Base-by-base conservation (phyloP, 192 early-diverging fungal genomes). In the Mortierella hygrophila region DNA sequence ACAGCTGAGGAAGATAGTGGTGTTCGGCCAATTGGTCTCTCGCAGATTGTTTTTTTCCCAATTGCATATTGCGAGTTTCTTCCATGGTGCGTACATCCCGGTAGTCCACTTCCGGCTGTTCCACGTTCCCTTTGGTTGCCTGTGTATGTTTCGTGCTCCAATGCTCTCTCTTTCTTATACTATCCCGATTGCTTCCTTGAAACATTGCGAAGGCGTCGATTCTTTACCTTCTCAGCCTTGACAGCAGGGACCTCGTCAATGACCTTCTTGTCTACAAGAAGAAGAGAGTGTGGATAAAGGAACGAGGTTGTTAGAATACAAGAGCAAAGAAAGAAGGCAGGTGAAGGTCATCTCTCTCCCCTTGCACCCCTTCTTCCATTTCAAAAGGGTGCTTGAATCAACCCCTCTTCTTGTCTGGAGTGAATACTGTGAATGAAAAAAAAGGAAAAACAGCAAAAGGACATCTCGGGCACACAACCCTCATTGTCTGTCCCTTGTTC, bases 141-240 rank as follows among this genome's bases (percentile, higher is more conserved):
- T 29, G 49, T 35, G 60, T 29, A 11, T 65, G 60, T 65, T 65
- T 65, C 57, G 60, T 65, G 29, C 29, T 65, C 60, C 60, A 65
- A 65, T 65, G 60, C 60, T 65, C 60, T 65, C 18, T 16, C 52
- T 20, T 4, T 54, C 52, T 49, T 23, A 26, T 23, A 26, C 55
- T 57, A 29, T 65, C 60, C 60, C 60, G 60, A 65, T 65, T 29
- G 26, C 60, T 65, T 65, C 60, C 60, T 65, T 32, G 60, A 65
- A 65, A 65, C 60, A 65, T 65, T 15, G 60, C 13, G 60, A 32
- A 29, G 60, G 60, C 26, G 60, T 13, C 60, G 4, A 65, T 65
- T 65, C 60, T 65, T 65, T 65, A 65, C 60, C 60, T 65, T 65
- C 26, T 65, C 60, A 0, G 60, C 60, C 29, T 65, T 65, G 29